Base-by-base conservation (phyloP, 768 basidiomycete genomes). In the Galerina sulciceps region DNA sequence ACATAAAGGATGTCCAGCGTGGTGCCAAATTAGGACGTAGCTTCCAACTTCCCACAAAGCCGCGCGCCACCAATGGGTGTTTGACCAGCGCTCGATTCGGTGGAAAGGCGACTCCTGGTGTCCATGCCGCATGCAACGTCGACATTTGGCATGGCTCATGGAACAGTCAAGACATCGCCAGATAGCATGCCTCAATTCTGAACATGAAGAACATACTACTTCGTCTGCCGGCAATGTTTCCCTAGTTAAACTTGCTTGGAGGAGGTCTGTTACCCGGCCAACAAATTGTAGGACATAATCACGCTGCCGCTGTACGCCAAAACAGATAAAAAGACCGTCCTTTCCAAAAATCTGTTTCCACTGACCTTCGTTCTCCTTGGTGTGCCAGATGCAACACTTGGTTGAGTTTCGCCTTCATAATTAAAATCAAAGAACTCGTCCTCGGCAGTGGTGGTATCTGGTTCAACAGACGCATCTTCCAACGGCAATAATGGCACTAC, bases 141-240 rank as follows among this genome's bases (percentile, higher is more conserved):
- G 4, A 35, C 57, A 58, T 35, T 44, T 41, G 2, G 42, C 11
- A 1, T 6, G 5, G 2, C 23, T 1, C 1, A 53, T 20, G 1
- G 35, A 5, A 17, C 57, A 58, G 14, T 58, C 57, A 10, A 10
- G 22, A 38, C 57, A 58, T 11, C 49, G 13, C 57, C 57, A 58
- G 1, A 44, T n/a, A 1, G 41, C 53, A n/a, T n/a, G n/a, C n/a
- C n/a, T 10, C 11, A 3, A 38, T 17, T 51, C n/a, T 43, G 8
- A 9, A n/a, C 14, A 43, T 6, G 6, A 6, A 3, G 4, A 26
- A 3, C 4, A 6, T 6, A 43, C 42, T n/a, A n/a, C n/a, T 13
- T 43, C 17, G 11, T n/a, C 42, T 43, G 10, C 8, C 20, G 10
- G 42, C n/a, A 1, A 20, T 17, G 42, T 20, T n/a, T 43, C 42